phyloP scores from a whole-genome alignment of 1,284 basidiomycete species.

The Volvariella volvacea region DNA sequence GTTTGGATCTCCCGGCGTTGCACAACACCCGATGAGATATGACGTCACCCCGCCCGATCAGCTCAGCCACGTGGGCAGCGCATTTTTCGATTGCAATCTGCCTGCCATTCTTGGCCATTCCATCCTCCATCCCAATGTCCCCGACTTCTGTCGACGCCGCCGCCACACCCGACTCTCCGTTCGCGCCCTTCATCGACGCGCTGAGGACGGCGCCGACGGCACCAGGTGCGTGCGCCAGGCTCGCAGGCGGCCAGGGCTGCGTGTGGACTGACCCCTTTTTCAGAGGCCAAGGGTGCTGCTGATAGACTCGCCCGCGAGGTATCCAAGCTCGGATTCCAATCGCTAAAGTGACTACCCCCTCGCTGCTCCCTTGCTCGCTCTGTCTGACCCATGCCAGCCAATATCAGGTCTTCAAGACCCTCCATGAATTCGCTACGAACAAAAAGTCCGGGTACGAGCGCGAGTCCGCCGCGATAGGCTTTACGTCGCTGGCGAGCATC shows the following conservation, averaged over 20 bases:
- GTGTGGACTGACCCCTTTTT: slow-evolving; percentile 7
- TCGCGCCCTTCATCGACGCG: slow-evolving; percentile 52
- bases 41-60: too few species aligned
- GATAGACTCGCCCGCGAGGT: slow-evolving; percentile 72
- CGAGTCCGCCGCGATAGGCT: slow-evolving; percentile 84
- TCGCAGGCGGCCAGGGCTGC: slow-evolving; percentile 3
- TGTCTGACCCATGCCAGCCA: slow-evolving; percentile 37
- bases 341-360: slow-evolving; percentile 45
- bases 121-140: slow-evolving; percentile 37
- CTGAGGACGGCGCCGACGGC: slow-evolving; percentile 66
- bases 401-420: slow-evolving; percentile 52
- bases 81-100: too few species aligned
- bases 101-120: not conserved
- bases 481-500: slow-evolving; percentile 70
- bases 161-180: slow-evolving; percentile 36
- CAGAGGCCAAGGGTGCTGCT: slow-evolving; percentile 76
- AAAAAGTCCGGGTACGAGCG: slow-evolving; percentile 92
- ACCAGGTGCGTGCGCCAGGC: slow-evolving; percentile 42
- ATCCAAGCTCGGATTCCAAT: slow-evolving; percentile 53
- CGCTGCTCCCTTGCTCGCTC: slow-evolving; percentile 6
- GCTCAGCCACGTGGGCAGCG: too few species aligned
- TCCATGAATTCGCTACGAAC: slow-evolving; percentile 73
- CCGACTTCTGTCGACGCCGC: slow-evolving; percentile 29
- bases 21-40: too few species aligned
- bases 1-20: too few species aligned